Conservation (phyloP, 2,329 filamentous ascomycete species). For the Neoascochyta sp. region DNA sequence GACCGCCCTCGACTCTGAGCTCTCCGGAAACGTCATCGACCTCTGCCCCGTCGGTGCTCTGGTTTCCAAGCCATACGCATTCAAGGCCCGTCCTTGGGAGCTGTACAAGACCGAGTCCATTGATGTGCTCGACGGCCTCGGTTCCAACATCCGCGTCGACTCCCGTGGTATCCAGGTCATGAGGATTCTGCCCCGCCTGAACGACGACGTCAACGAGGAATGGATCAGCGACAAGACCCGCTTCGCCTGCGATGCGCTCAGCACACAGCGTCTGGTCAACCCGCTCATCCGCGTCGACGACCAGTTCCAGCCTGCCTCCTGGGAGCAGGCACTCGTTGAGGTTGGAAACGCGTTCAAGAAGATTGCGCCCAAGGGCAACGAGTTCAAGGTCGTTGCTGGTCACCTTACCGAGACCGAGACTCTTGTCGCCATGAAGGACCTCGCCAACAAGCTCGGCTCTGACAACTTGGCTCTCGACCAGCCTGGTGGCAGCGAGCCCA, state of each 20-base stretch:
- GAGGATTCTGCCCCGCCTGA: slow-evolving; percentile 86
- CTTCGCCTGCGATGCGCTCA: slow-evolving; percentile 93
- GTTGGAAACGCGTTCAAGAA: slow-evolving; percentile 76
- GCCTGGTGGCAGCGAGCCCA: slow-evolving; percentile 73
- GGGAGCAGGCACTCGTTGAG: slow-evolving; percentile 92
- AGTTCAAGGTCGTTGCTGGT: slow-evolving; percentile 93
- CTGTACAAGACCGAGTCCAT: slow-evolving; percentile 93
- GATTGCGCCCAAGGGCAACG: slow-evolving; percentile 79
- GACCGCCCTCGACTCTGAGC: slow-evolving; percentile 85
- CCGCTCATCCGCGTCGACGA: slow-evolving; percentile 84
- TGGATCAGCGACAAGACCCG: slow-evolving; percentile 99
- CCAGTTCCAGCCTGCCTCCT: slow-evolving; percentile 87
- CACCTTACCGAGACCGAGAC: slow-evolving; percentile 90
- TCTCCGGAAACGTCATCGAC: slow-evolving; percentile 97
- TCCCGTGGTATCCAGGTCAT: slow-evolving; percentile 93
- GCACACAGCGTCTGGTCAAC: slow-evolving; percentile 92
- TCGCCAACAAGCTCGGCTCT: slow-evolving; percentile 93
- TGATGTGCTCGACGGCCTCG: slow-evolving; percentile 87
- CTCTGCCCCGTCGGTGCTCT: slow-evolving; percentile 96
- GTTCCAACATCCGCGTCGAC: slow-evolving; percentile 92
- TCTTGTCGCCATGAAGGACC: slow-evolving; percentile 92
- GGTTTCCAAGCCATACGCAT: slow-evolving; percentile 95
- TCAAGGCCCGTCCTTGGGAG: slow-evolving; percentile 95
- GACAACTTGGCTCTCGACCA: slow-evolving; percentile 94
- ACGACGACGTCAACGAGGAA: slow-evolving; percentile 98